phyloP scores from a whole-genome alignment of 192 early-diverging fungal species.

The Allomyces macrogynus region DNA sequence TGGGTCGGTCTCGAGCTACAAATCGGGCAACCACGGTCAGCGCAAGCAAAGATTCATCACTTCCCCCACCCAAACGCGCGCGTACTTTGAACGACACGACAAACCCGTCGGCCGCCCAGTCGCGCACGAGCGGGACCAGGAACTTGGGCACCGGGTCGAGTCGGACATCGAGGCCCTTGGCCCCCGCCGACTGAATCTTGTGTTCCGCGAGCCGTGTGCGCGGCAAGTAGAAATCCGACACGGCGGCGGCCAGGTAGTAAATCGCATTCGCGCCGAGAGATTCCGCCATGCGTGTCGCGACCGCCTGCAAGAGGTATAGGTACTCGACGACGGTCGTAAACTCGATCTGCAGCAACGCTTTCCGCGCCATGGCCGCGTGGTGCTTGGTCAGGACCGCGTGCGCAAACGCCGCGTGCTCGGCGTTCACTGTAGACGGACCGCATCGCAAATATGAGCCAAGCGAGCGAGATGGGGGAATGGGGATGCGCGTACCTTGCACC shows the following conservation, averaged over 20 bases:
- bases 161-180: conserved; percentile 49
- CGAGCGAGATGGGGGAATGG: no score
- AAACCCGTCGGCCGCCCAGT: conserved; percentile 72
- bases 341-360: conserved; percentile 52
- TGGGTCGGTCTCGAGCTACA: conserved; percentile 72
- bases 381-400: conserved; percentile 3
- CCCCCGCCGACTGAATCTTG: conserved; percentile 88
- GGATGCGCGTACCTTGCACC: no score
- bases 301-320: conserved; percentile 63
- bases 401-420: background rate
- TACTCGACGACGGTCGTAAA: conserved; percentile 88
- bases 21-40: background rate
- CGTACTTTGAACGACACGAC: conserved; percentile 92
- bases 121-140: conserved; percentile 72
- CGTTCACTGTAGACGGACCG: background rate
- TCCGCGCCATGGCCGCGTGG: conserved; percentile 27
- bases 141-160: conserved; percentile 98
- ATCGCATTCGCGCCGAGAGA: conserved; percentile 47
- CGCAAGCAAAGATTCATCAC: no score
- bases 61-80: background rate
- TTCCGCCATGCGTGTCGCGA: conserved; percentile 40
- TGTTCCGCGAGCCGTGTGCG: conserved; percentile 42
- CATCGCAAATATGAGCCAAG: no score
- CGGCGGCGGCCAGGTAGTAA: conserved; percentile 95
- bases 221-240: conserved; percentile 97